A percentile compares a stretch with the other conserved stretches of the same genome.
phyloP scores from a whole-genome alignment of 2,329 filamentous ascomycete species.

The Fusarium sp. region DNA sequence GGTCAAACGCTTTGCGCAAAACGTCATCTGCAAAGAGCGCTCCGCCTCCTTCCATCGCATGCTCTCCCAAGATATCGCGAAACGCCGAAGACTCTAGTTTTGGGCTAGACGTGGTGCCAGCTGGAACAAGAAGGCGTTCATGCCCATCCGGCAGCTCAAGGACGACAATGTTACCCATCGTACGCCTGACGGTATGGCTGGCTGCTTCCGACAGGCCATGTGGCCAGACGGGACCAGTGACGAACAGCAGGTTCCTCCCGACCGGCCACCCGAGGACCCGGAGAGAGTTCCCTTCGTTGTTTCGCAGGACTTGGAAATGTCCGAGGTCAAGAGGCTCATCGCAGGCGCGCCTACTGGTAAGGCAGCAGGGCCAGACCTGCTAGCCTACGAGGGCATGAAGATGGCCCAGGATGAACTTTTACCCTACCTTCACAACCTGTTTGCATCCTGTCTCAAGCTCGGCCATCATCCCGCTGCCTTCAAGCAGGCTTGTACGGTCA shows the following conservation, averaged over 20 bases:
- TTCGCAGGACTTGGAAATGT: not conserved
- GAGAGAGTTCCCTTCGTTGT: not conserved
- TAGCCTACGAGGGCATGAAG: conserved; percentile 10
- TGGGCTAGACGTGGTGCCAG: not conserved
- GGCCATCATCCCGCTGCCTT: not conserved
- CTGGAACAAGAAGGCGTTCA: not conserved
- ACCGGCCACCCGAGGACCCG: not conserved
- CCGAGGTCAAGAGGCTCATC: not conserved
- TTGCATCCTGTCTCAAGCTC: conserved; percentile 5
- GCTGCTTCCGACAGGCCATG: not conserved
- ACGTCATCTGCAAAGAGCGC: not conserved
- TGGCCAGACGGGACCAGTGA: not conserved
- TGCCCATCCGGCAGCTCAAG: not conserved
- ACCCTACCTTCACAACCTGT: not conserved
- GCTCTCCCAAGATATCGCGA: not conserved
- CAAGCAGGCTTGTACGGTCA: not conserved
- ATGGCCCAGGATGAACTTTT: not conserved
- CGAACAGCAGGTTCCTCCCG: not conserved
- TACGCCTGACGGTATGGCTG: not conserved
- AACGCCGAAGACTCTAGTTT: not conserved
- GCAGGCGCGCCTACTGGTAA: not conserved
- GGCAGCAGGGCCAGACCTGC: not conserved
- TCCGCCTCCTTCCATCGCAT: not conserved
- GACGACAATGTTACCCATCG: not conserved
- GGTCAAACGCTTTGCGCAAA: not conserved